Evolutionary conservation across 176 grass and related monocot species (phyloP).

Genomic region (Triticum monococcum): DNA sequence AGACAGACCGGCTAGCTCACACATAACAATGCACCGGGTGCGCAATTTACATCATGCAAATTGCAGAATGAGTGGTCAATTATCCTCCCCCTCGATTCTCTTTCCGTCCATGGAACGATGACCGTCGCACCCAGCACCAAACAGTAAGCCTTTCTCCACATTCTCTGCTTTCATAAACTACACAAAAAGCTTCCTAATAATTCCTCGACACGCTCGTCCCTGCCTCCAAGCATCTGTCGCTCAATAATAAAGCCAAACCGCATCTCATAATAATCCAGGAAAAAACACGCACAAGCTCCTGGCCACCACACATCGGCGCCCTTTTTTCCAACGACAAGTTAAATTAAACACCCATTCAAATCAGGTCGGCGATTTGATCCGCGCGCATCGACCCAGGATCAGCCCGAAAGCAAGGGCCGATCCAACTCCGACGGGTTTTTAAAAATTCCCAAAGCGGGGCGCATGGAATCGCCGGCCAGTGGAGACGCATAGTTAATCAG

Average conservation of each 20-base stretch:
- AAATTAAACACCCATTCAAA: background rate
- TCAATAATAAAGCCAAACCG: constrained; percentile 1
- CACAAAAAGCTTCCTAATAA: constrained; percentile 13
- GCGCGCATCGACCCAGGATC: constrained; percentile 21
- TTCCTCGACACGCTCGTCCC: constrained; percentile 18
- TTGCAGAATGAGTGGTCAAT: constrained; percentile 2
- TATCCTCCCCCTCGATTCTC: background rate
- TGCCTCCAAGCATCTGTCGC: constrained; percentile 35
- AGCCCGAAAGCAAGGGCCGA: constrained; percentile 39
- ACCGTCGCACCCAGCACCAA: background rate
- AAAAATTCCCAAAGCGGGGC: background rate
- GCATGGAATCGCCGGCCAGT: constrained; percentile 39
- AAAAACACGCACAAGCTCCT: too few relatives aligned
- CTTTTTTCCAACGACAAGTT: background rate
- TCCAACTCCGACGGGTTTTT: constrained; percentile 31
- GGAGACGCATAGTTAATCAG: background rate
- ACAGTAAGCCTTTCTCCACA: too few relatives aligned
- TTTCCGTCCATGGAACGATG: background rate
- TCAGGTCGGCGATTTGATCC: constrained; percentile 22
- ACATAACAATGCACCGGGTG: background rate
- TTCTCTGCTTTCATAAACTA: too few relatives aligned
- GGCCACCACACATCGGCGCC: background rate
- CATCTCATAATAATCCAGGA: background rate
- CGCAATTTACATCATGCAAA: constrained; percentile 6
- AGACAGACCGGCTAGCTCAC: background rate